phyloP scores from a whole-genome alignment of 352 stramenopile species.

The Plasmopara halstedii region DNA sequence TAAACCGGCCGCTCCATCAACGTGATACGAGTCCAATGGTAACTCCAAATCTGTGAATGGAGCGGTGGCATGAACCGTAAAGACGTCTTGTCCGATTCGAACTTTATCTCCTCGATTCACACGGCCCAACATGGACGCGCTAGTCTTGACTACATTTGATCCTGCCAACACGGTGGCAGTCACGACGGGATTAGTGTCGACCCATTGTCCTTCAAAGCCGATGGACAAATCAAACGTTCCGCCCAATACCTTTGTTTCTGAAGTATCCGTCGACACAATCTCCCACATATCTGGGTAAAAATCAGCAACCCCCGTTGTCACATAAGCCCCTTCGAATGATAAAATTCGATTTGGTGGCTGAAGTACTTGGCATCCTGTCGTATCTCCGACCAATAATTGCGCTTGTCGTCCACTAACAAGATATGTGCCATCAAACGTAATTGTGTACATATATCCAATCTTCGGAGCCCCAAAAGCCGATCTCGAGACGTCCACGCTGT shows the following conservation, averaged over 20 bases:
- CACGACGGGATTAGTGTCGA: slow-evolving; percentile 10
- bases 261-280: slow-evolving; percentile 35
- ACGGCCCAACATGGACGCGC: slow-evolving; percentile 41
- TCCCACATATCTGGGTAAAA: slow-evolving; percentile 66
- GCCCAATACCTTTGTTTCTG: slow-evolving; percentile 26
- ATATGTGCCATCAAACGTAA: slow-evolving; percentile 60
- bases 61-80: slow-evolving; percentile 52
- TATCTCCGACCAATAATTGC: slow-evolving; percentile 39
- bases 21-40: slow-evolving; percentile 63
- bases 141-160: slow-evolving; percentile 38
- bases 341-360: slow-evolving; percentile 43
- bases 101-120: slow-evolving; percentile 64
- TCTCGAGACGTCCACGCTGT: slow-evolving; percentile 49
- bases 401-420: slow-evolving; percentile 48
- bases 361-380: slow-evolving; percentile 26
- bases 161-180: slow-evolving; percentile 40
- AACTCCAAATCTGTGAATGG: slow-evolving; percentile 63
- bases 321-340: slow-evolving; percentile 34
- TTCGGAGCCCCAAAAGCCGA: slow-evolving; percentile 35
- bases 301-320: slow-evolving; percentile 31
- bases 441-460: slow-evolving; percentile 62
- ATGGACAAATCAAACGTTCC: slow-evolving; percentile 69
- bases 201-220: slow-evolving; percentile 58
- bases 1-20: slow-evolving; percentile 31
- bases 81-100: slow-evolving; percentile 46